phyloP scores from a whole-genome alignment of 257 asterid species.

The Fraxinus excelsior region DNA sequence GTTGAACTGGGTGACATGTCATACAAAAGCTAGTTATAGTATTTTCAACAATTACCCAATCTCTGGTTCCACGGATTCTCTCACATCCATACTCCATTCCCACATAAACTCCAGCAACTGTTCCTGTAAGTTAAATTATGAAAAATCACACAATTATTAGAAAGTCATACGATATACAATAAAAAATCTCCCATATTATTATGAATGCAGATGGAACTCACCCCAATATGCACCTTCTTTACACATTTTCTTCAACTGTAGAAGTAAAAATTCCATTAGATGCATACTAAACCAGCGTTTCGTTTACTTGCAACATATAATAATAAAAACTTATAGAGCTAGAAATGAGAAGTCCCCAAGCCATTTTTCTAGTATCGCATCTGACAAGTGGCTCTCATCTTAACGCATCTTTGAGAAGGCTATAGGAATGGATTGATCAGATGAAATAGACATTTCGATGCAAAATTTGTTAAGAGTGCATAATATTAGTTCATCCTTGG shows the following conservation, averaged over 20 bases:
- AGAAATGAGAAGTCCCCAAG: not conserved
- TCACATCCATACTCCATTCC: constrained; percentile 75
- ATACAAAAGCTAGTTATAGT: not conserved
- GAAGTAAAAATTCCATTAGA: constrained; percentile 26
- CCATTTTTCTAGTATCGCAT: not conserved
- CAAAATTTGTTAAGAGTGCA: not conserved
- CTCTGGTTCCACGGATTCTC: constrained; percentile 71
- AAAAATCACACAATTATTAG: not conserved
- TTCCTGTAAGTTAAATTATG: constrained; percentile 45
- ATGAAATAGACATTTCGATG: not conserved
- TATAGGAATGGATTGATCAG: not conserved
- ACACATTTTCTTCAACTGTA: constrained; percentile 90
- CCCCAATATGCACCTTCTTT: constrained; percentile 97
- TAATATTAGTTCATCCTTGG: not conserved
- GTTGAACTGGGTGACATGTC: not conserved
- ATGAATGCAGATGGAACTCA: constrained; percentile 35
- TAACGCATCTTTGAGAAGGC: not conserved
- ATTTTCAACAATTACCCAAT: constrained; percentile 61
- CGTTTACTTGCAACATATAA: not conserved
- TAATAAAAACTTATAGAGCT: not conserved
- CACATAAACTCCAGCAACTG: constrained; percentile 74
- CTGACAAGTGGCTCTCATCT: not conserved
- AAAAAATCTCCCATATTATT: not conserved
- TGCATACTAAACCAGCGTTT: not conserved
- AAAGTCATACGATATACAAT: not conserved